Conservation (phyloP, 305 asterid species). For the Fraxinus sp. region DNA sequence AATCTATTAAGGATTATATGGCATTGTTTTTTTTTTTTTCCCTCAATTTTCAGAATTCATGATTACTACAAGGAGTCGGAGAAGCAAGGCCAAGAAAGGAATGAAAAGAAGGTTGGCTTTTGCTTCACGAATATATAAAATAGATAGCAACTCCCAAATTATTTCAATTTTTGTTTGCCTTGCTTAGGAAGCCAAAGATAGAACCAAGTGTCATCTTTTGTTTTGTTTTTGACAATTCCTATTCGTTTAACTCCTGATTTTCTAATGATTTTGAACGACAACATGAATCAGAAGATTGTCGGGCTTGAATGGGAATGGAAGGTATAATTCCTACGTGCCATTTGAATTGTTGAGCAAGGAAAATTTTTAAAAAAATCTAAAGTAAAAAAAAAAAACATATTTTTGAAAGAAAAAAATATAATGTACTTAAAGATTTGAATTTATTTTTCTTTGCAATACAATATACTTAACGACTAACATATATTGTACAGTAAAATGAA, state of each 20-base stretch:
- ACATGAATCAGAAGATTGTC: background rate
- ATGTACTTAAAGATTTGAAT: too few relatives aligned
- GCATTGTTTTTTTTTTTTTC: background rate
- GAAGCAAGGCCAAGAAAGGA: background rate
- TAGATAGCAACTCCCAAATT: background rate
- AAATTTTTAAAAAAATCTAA: background rate
- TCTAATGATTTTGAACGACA: background rate
- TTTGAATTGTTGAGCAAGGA: background rate
- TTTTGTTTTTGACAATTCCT: background rate
- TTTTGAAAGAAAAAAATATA: too few relatives aligned
- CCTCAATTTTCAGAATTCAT: background rate
- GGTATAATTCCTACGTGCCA: background rate
- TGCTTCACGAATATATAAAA: background rate
- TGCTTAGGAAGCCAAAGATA: background rate
- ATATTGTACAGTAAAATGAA: background rate
- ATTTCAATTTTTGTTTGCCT: background rate
- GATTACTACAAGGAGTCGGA: background rate
- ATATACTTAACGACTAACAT: background rate
- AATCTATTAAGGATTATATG: background rate
- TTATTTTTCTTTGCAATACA: background rate
- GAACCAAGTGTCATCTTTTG: background rate
- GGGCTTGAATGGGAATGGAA: background rate
- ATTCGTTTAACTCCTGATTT: background rate
- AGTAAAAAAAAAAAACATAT: too few relatives aligned
- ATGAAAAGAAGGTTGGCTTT: background rate